Percentiles rank a stretch among this genome's conserved stretches.
These are phyloP conservation scores for Triglochin maritima DNA, from an alignment of 106 monocot genomes.

Conservation along the genomic window DNA sequence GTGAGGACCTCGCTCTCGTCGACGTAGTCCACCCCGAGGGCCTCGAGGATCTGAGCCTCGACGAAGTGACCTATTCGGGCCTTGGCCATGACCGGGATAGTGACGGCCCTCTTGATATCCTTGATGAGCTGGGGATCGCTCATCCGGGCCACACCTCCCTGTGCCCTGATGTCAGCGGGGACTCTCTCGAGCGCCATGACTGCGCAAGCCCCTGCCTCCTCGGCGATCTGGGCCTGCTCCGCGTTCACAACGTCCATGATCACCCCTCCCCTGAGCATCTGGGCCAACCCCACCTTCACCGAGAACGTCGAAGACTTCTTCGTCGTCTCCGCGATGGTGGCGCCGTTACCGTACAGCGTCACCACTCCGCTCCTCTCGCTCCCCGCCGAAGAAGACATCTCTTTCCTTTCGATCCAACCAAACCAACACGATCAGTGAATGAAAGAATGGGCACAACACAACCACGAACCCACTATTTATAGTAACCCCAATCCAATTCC, in stretches of 20 bases:
- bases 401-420: too few relatives aligned
- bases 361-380: conserved; percentile 17
- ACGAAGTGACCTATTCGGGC: conserved; percentile 26
- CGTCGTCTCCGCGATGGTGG: conserved; percentile 13
- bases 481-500: too few relatives aligned
- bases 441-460: too few relatives aligned
- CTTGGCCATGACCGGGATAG: conserved; percentile 26
- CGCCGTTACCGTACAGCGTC: conserved; percentile 18
- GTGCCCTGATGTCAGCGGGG: conserved; percentile 19
- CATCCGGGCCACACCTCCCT: conserved; percentile 22
- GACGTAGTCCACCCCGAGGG: conserved; percentile 20
- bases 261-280: conserved; percentile 28
- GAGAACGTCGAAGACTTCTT: conserved; percentile 22
- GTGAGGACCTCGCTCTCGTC: conserved; percentile 30
- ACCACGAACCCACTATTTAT: too few relatives aligned
- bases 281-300: conserved; percentile 20
- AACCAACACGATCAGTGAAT: too few relatives aligned
- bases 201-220: conserved; percentile 25
- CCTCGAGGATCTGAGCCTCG: conserved; percentile 23
- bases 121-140: conserved; percentile 20
- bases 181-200: conserved; percentile 27
- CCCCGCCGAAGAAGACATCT: too few relatives aligned
- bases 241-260: conserved; percentile 26
- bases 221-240: conserved; percentile 20
- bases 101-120: conserved; percentile 23